phyloP scores from a whole-genome alignment of 768 basidiomycete species.

The Pisolithus tinctorius region DNA sequence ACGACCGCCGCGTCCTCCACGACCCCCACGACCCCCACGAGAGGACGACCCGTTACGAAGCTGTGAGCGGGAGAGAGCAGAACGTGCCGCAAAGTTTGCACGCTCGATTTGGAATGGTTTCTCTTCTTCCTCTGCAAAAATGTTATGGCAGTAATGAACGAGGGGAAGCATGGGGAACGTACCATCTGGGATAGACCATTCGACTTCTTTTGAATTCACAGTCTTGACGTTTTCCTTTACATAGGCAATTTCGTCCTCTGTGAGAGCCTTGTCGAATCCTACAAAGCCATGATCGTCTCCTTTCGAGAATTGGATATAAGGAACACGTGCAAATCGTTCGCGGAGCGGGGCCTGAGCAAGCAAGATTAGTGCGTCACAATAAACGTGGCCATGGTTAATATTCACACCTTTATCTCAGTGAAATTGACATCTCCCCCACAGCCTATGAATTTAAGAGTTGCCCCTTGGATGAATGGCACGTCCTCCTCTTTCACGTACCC shows the following conservation, averaged over 20 bases:
- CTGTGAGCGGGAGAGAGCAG: slow-evolving; percentile 33
- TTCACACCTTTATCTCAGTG: slow-evolving; percentile 48
- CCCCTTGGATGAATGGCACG: slow-evolving; percentile 36
- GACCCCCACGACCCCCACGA: slow-evolving; percentile 42
- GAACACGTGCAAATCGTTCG: slow-evolving; percentile 39
- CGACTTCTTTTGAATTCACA: slow-evolving; percentile 57
- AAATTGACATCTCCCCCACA: slow-evolving; percentile 54
- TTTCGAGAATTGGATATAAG: slow-evolving; percentile 41
- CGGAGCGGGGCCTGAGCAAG: slow-evolving; percentile 35
- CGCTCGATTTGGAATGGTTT: slow-evolving; percentile 69
- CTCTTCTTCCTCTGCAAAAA: slow-evolving; percentile 57
- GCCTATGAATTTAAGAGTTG: slow-evolving; percentile 43
- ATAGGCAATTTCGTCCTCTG: slow-evolving; percentile 65
- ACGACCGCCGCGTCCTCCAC: slow-evolving; percentile 30
- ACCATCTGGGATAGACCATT: slow-evolving; percentile 62
- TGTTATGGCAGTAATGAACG: not conserved
- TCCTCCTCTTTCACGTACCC: slow-evolving; percentile 39
- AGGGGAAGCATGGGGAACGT: slow-evolving; percentile 8
- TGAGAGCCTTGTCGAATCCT: slow-evolving; percentile 56
- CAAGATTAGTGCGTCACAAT: not conserved
- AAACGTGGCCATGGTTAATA: not conserved
- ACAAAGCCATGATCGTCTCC: slow-evolving; percentile 43
- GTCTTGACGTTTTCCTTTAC: slow-evolving; percentile 61
- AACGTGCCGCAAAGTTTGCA: slow-evolving; percentile 60
- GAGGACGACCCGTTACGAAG: slow-evolving; percentile 29